Evolutionary conservation across 805 yeast genomes (phyloP).

Genomic region (Saccharomycopsis capsularis): DNA sequence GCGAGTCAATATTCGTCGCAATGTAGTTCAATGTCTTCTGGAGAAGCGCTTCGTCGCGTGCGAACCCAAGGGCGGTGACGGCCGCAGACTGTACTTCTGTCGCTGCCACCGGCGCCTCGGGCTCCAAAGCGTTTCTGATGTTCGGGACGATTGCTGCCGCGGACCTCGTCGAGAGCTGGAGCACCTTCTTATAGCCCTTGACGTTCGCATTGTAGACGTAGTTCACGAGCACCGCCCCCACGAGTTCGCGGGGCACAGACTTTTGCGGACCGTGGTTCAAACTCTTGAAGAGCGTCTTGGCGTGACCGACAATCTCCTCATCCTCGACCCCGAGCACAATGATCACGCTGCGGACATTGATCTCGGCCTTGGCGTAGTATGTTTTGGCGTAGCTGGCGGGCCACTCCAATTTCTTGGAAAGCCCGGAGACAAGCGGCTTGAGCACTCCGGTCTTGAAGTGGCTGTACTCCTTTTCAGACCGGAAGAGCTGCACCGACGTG

Average conservation of each 20-base stretch:
- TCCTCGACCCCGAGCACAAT: conserved; percentile 34
- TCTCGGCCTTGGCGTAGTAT: conserved; percentile 30
- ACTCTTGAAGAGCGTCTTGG: conserved; percentile 39
- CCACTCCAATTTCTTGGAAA: conserved; percentile 28
- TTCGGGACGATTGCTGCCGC: conserved; percentile 11
- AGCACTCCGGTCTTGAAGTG: conserved; percentile 5
- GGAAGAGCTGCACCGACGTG: conserved; percentile 5
- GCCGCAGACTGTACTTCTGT: conserved; percentile 49
- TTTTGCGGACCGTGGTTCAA: conserved; percentile 46
- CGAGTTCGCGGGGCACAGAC: conserved; percentile 45
- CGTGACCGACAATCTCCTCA: conserved; percentile 27
- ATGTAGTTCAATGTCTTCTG: conserved; percentile 52
- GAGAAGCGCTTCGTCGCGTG: conserved; percentile 35
- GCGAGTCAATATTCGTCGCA: conserved; percentile 47
- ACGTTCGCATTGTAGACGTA: conserved; percentile 33
- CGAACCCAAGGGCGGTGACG: conserved; percentile 47
- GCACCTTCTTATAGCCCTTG: conserved; percentile 53
- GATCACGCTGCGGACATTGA: conserved; percentile 38
- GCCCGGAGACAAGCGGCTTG: background rate
- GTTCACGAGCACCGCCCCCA: conserved; percentile 38
- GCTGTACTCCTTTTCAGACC: background rate
- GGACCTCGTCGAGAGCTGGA: conserved; percentile 32
- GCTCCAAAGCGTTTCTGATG: conserved; percentile 10
- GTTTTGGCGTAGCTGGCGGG: conserved; percentile 23
- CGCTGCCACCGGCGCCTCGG: conserved; percentile 33